These are phyloP conservation scores for Sarcocystis neurona DNA, from an alignment of 169 alveolate species.

Conservation along the genomic window DNA sequence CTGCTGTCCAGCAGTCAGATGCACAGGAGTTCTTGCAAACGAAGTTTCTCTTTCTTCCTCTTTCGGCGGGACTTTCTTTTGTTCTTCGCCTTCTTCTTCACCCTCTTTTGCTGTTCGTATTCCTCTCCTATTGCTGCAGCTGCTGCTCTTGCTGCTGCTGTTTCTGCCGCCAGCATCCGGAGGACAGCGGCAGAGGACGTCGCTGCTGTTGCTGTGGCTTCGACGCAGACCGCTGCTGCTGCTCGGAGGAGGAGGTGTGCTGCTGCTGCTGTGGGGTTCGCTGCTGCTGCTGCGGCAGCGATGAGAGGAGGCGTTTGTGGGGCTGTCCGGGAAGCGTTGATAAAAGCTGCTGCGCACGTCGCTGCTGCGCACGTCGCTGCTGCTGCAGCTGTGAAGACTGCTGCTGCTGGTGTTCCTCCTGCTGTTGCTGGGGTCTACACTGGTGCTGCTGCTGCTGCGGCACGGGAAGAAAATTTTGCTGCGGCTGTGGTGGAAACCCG, in stretches of 20 bases:
- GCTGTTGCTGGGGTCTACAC: constrained; percentile 24
- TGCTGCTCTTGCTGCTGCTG: constrained; percentile 11
- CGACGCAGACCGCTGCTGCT: not conserved
- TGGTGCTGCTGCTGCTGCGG: no score
- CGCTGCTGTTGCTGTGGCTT: not conserved
- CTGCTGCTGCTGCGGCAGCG: constrained; percentile 26
- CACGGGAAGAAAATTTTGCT: no score
- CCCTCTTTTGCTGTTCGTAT: not conserved
- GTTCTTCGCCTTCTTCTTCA: not conserved
- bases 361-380: constrained; percentile 25
- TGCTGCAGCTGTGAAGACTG: not conserved
- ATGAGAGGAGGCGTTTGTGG: not conserved
- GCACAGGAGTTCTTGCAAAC: not conserved
- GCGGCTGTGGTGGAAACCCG: not conserved
- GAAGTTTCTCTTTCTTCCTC: no score
- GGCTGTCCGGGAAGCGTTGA: not conserved
- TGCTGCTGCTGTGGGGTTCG: constrained; percentile 4
- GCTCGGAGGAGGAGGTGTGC: not conserved
- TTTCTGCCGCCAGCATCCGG: not conserved
- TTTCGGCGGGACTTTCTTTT: constrained; percentile 31
- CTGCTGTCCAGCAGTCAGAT: not conserved
- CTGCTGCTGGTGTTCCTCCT: constrained; percentile 31
- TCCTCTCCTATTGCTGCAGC: not conserved
- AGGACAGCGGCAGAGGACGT: not conserved
- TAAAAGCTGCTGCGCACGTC: constrained; percentile 7